Evolutionary conservation across 495 filamentous ascomycete species (phyloP).

Genomic region (Lasiosphaeria ovina): DNA sequence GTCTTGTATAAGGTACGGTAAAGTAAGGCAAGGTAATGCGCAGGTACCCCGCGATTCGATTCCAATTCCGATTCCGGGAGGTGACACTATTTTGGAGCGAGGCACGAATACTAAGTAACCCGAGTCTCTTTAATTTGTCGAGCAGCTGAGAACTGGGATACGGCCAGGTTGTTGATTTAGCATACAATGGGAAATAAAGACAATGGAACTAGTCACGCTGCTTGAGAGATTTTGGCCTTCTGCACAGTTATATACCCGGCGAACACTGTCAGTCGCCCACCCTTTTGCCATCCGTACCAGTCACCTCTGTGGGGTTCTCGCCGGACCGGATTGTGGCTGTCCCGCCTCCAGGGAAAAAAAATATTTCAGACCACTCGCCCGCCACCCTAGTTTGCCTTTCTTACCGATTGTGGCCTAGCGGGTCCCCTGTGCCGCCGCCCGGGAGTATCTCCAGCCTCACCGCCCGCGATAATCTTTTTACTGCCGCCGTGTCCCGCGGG

Average conservation of each 20-base stretch:
- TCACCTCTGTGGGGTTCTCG: background rate
- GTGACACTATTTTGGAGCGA: background rate
- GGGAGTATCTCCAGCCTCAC: constrained; percentile 17
- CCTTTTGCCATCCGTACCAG: background rate
- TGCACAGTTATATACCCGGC: constrained; percentile 12
- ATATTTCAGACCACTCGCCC: constrained; percentile 17
- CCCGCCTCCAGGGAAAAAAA: constrained; percentile 8
- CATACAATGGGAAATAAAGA: background rate
- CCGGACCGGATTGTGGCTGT: constrained; percentile 2
- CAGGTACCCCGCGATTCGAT: constrained; percentile 1
- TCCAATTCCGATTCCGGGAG: background rate
- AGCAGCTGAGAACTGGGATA: background rate
- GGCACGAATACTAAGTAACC: background rate
- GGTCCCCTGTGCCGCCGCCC: background rate
- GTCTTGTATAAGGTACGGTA: background rate
- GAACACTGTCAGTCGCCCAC: background rate
- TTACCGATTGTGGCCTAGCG: constrained; percentile 28
- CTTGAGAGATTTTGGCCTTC: constrained; percentile 23
- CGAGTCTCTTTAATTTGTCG: background rate
- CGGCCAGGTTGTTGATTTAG: background rate
- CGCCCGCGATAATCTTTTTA: constrained; percentile 29
- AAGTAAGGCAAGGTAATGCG: background rate
- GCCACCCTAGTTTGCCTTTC: constrained; percentile 24
- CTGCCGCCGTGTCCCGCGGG: constrained; percentile 26
- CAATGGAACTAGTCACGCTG: background rate